phyloP scores from a whole-genome alignment of 2,329 filamentous ascomycete species.

The Alternaria triticina region DNA sequence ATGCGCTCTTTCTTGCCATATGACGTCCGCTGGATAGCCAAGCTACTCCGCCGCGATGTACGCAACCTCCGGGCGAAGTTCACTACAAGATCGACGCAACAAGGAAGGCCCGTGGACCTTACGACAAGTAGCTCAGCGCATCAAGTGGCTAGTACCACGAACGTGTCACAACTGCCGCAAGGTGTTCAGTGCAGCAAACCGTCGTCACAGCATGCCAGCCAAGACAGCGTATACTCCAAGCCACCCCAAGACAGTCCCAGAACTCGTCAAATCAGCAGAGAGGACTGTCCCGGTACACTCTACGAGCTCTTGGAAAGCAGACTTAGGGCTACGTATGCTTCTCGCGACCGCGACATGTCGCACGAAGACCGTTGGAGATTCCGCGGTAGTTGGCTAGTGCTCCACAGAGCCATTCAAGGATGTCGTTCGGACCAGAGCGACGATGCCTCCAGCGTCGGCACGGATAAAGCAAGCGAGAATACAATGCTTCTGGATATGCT shows the following conservation, averaged over 20 bases:
- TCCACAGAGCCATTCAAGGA: constrained; percentile 19
- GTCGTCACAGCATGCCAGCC: neutral
- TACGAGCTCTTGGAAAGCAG: constrained; percentile 18
- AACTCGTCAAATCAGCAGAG: neutral
- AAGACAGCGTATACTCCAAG: neutral
- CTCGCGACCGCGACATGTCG: constrained; percentile 10
- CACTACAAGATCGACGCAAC: constrained; percentile 5
- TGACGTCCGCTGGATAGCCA: constrained; percentile 12
- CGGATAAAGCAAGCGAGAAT: neutral
- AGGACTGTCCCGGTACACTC: neutral
- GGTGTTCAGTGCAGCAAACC: neutral
- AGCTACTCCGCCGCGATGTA: constrained; percentile 29
- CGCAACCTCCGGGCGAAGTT: constrained; percentile 11
- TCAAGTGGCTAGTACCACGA: neutral
- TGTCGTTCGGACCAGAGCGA: constrained; percentile 23
- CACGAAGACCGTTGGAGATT: constrained; percentile 23
- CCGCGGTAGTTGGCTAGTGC: constrained; percentile 26
- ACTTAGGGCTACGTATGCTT: constrained; percentile 11
- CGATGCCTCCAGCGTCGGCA: constrained; percentile 6
- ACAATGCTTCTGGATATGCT: constrained; percentile 14
- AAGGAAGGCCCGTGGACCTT: neutral
- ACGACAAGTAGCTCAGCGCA: neutral
- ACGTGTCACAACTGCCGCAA: neutral
- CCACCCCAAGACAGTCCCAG: neutral
- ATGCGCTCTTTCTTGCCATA: constrained; percentile 5